These are phyloP conservation scores for Silene vulgaris DNA, from an alignment of 179 eudicot genomes.

Conservation along the genomic window DNA sequence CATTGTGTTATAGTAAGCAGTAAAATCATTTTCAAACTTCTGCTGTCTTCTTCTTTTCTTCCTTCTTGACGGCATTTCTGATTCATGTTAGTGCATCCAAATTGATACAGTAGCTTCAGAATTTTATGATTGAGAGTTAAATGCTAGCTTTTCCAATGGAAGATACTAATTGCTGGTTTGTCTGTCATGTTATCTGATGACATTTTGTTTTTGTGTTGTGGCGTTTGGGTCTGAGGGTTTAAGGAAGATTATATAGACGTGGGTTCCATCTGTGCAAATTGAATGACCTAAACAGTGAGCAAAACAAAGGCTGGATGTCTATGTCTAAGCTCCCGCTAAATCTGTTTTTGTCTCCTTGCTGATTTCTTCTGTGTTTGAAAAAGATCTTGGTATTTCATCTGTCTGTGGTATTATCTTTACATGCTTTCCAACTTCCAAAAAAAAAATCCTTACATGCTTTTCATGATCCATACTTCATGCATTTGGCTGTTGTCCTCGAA, in stretches of 20 bases:
- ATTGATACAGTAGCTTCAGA: not conserved
- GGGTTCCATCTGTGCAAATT: not conserved
- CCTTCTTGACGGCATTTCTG: not conserved
- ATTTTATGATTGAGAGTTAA: not conserved
- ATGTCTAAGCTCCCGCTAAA: not conserved
- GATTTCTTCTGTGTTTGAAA: not conserved
- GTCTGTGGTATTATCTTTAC: not conserved
- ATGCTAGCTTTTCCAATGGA: not conserved
- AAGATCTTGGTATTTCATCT: not conserved
- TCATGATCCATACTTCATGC: too few species aligned
- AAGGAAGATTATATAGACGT: not conserved
- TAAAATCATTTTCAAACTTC: not conserved
- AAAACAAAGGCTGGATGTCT: not conserved
- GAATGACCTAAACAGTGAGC: not conserved
- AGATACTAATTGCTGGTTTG: not conserved
- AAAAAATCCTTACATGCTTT: too few species aligned
- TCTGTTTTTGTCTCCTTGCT: not conserved
- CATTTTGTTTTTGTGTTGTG: not conserved
- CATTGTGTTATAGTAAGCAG: not conserved
- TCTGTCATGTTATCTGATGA: constrained; percentile 1
- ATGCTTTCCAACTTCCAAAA: not conserved
- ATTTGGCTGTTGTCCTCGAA: not conserved
- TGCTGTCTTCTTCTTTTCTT: not conserved
- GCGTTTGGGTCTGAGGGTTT: not conserved
- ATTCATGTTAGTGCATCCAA: not conserved